Conservation (phyloP, 495 filamentous ascomycete genomes). For the Halenospora varia region DNA sequence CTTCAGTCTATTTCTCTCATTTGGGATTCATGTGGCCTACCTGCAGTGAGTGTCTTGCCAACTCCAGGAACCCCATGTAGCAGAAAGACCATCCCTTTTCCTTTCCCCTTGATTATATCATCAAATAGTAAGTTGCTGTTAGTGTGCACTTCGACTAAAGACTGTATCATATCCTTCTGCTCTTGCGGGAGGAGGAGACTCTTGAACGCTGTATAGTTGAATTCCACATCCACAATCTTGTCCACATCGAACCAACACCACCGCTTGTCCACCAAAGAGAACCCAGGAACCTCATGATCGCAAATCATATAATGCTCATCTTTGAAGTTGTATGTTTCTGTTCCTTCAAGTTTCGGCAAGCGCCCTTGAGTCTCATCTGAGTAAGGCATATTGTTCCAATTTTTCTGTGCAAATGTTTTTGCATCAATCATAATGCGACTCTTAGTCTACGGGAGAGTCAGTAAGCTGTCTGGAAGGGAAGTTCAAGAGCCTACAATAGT, state of each 20-base stretch:
- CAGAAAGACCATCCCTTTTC: slow-evolving; percentile 45
- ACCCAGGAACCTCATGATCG: slow-evolving; percentile 7
- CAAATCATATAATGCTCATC: slow-evolving; percentile 31
- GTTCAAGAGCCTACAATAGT: not conserved
- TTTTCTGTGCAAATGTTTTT: not conserved
- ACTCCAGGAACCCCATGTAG: slow-evolving; percentile 49
- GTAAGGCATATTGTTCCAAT: slow-evolving; percentile 25
- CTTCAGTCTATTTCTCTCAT: no score
- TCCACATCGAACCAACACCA: slow-evolving; percentile 85
- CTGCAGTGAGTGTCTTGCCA: slow-evolving; percentile 45
- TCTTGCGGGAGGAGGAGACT: slow-evolving; percentile 66
- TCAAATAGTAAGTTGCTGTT: not conserved
- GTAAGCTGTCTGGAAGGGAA: not conserved
- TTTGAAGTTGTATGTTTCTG: no score
- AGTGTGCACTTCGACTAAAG: not conserved
- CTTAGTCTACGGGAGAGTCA: slow-evolving; percentile 1
- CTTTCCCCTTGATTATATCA: slow-evolving; percentile 19
- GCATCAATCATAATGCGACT: slow-evolving; percentile 10
- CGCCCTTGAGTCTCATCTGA: slow-evolving; percentile 40
- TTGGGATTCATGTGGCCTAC: slow-evolving; percentile 16
- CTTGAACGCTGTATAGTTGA: slow-evolving; percentile 74
- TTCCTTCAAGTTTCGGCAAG: no score
- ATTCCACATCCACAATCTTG: slow-evolving; percentile 72
- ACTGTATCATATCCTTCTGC: slow-evolving; percentile 61
- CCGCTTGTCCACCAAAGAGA: slow-evolving; percentile 69